Evolutionary conservation across 202 grass and related monocot genomes (phyloP).

Genomic region (Bolboschoenoplectus hybrid): DNA sequence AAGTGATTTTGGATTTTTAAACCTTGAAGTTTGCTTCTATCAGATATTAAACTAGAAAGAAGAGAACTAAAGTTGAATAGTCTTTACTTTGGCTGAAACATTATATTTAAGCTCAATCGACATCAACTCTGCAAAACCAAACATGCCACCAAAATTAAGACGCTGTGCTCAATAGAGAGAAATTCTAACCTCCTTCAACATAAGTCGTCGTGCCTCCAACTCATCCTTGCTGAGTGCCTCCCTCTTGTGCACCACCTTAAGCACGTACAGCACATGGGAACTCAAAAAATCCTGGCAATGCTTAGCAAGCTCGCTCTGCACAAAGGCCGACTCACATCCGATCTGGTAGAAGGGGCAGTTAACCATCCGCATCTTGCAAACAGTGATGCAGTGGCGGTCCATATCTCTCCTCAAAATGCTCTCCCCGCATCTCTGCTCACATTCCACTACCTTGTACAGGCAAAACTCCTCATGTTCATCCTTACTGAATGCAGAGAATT

Average conservation of each 20-base stretch:
- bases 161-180: neutral
- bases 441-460: slow-evolving; percentile 63
- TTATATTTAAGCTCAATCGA: neutral
- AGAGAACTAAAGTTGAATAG: neutral
- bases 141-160: neutral
- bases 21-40: slow-evolving; percentile 1
- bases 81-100: neutral
- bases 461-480: slow-evolving; percentile 67
- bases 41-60: neutral
- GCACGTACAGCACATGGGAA: slow-evolving; percentile 60
- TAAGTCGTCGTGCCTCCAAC: slow-evolving; percentile 1
- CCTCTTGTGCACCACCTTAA: slow-evolving; percentile 64
- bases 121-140: neutral
- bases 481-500: slow-evolving; percentile 47
- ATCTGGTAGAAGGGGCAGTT: slow-evolving; percentile 82
- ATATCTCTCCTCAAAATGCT: slow-evolving; percentile 67
- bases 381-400: slow-evolving; percentile 83
- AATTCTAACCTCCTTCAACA: slow-evolving; percentile 38
- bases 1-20: neutral
- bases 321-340: slow-evolving; percentile 55
- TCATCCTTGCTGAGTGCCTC: slow-evolving; percentile 19
- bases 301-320: slow-evolving; percentile 57
- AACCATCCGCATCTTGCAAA: slow-evolving; percentile 80
- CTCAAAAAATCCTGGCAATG: slow-evolving; percentile 61
- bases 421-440: slow-evolving; percentile 69